Percentiles rank a stretch among this genome's conserved stretches.
These are phyloP conservation scores for Colletotrichum shisoi DNA, from an alignment of 2,329 filamentous ascomycete genomes.

Conservation along the genomic window DNA sequence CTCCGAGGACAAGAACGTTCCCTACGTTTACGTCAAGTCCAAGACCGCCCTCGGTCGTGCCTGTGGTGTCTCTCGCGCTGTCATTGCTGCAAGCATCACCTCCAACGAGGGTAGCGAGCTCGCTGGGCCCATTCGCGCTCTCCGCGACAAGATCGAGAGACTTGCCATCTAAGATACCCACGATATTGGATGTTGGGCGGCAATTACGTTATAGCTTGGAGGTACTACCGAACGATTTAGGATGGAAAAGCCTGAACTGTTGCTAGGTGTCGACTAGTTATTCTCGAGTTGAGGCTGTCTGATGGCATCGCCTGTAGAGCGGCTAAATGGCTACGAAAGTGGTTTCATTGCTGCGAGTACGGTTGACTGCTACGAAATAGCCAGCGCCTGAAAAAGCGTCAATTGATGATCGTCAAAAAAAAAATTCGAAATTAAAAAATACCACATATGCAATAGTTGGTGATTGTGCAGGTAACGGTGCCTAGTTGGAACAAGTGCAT, in stretches of 20 bases:
- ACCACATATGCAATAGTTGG: constrained; percentile 1
- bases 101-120: constrained; percentile 91
- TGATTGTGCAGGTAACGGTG: constrained; percentile 10
- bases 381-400: neutral
- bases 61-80: constrained; percentile 85
- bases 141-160: constrained; percentile 96
- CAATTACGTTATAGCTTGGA: constrained; percentile 16
- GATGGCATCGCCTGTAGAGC: neutral
- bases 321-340: neutral
- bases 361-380: neutral
- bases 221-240: constrained; percentile 13
- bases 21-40: constrained; percentile 66
- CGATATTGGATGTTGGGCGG: constrained; percentile 9
- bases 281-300: constrained; percentile 3
- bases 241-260: constrained; percentile 32
- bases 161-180: constrained; percentile 78
- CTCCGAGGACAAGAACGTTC: constrained; percentile 80
- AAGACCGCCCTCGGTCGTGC: constrained; percentile 89
- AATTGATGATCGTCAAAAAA: constrained; percentile 25
- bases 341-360: neutral
- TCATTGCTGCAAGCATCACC: constrained; percentile 88
- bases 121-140: constrained; percentile 81
- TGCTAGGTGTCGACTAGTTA: constrained; percentile 29
- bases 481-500: neutral
- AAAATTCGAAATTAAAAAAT: neutral